Evolutionary conservation across 768 basidiomycete species (phyloP), one percentile per base, ranked within the genome.

Genomic region (Austroboletus festivus): DNA sequence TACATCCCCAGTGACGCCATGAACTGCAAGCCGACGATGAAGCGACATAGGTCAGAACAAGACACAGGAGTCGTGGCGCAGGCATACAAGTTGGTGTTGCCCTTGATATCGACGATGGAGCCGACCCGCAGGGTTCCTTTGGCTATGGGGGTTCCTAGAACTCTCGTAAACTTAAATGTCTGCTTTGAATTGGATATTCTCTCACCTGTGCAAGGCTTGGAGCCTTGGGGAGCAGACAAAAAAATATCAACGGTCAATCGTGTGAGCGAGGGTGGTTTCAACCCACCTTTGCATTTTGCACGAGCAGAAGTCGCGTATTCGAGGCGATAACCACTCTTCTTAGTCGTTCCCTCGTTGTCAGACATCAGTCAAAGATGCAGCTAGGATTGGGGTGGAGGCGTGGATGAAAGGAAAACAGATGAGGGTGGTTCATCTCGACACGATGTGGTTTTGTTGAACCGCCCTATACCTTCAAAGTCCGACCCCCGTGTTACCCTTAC

Each of bases 1-100:
- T 76, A 62, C 93, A 94, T 18, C 92, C 92, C 91, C 91, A 95
- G 61, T 95, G 93, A 53, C 90, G 82, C 89, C 89, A 95, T 28
- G 75, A 65, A 61, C 88, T 90, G 12, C 16, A 15, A 40, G 22
- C 43, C n/a, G 28, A 40, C 31, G 34, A 54, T 3, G 21, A 6
- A 12, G 34, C 7, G 20, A 1, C 21, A 5, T 26, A 24, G 20
- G 24, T 50, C 7, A 48, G 38, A 12, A 41, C 23, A 33, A 35
- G 19, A 1, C 19, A 28, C 18, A 28, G 13, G 3, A 47, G 33
- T 23, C 15, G 39, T 22, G 68, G 21, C 31, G 2, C 10, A 5
- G 24, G 70, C 73, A 56, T 64, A 89, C 89, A 86, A 88, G 57
- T 64, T 75, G 9, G 80, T 79, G 57, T 81, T 75, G 49, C 88